Base-by-base conservation (phyloP, 1,284 basidiomycete species). In the Ustilago loliicola region DNA sequence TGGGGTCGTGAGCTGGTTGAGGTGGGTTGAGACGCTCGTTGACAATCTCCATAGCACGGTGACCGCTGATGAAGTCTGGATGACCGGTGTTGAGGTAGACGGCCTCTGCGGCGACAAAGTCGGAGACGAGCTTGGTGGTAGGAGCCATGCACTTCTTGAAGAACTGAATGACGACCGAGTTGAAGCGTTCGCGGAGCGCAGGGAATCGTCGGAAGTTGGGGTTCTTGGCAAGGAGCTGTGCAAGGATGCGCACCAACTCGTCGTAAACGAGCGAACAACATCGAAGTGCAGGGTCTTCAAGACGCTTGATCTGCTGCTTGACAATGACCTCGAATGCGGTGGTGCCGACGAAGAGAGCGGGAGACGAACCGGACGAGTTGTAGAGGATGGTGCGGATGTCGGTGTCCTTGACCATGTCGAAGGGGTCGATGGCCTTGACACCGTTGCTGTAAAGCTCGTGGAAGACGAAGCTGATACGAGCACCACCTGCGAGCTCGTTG, bases 1-100 rank as follows among this genome's bases (percentile, higher is more conserved):
- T 70, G 47, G 77, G 80, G 32, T 79, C 72, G 47, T 71, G 72
- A 2, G 75, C 34, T 15, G 69, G 61, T 59, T 71, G 64, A 30
- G 87, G 83, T 45, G 92, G 92, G 83, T 91, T 93, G 83, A 98
- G 87, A 6, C 93, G 92, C 13, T 98, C 86, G 47, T 80, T 92
- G 32, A 99, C 93, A 67, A 98, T 91, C 4, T 93, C 88, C 91
- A 98, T 95, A 5, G 97, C 96, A 90, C 93, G 95, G 88, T 99
- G 96, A 40, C 96, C 97, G 76, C 92, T 94, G 86, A 95, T 92
- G 86, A 96, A 96, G 90, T 85, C 90, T 19, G 95, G 95, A 85
- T 97, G 95, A 86, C 96, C 97, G 61, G 96, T 98, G 88, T 99
- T 99, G 90, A 99, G 99, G 87, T 99, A 99, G 15, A 96, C 95